Evolutionary conservation across 495 filamentous ascomycete genomes (phyloP), one percentile per base, ranked within the genome.

Genomic region (Lophium mytilinum): DNA sequence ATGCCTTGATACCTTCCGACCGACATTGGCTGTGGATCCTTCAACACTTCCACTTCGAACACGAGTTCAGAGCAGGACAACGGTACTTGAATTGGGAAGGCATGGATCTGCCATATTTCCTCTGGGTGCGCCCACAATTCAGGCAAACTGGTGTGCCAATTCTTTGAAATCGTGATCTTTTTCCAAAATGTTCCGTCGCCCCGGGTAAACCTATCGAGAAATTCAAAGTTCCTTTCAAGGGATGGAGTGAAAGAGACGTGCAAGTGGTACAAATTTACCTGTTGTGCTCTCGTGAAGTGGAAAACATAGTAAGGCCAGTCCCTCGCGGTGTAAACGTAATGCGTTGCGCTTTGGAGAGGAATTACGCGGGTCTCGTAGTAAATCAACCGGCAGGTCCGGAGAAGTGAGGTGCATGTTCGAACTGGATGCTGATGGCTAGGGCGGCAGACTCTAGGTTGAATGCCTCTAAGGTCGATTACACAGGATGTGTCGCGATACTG

Each of bases 311-410:
- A 24, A 12, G 15, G 15, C 7, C 15, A 15, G 15, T 7, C 15
- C 1, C 14, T 18, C 18, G 8, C 45, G 0, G 14, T 30, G 9
- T 14, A 1, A 18, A 2, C 17, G 46, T 58, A 42, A 43, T 64
- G 61, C 12, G 57, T 59, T 8, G 61, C 61, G 15, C 49, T 54
- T 42, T 41, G 35, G n/a, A 60, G 47, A 1, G 57, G 50, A n/a
- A 64, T 46, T 6, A 40, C 33, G 17, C 47, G 19, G 14, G 56
- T 56, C 48, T 64, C 62, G 45, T 55, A 54, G 52, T 61, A 64
- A 34, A 64, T 45, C 11, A 51, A 54, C 35, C 54, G 57, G 41
- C 62, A 64, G 11, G 62, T 60, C 14, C 48, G 49, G 6, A 60
- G 60, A 0, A 66, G 53, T 37, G 53, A 14, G 0, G 56, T 55